Conservation (phyloP, 805 yeast genomes). For the Ogataea methylovora region DNA sequence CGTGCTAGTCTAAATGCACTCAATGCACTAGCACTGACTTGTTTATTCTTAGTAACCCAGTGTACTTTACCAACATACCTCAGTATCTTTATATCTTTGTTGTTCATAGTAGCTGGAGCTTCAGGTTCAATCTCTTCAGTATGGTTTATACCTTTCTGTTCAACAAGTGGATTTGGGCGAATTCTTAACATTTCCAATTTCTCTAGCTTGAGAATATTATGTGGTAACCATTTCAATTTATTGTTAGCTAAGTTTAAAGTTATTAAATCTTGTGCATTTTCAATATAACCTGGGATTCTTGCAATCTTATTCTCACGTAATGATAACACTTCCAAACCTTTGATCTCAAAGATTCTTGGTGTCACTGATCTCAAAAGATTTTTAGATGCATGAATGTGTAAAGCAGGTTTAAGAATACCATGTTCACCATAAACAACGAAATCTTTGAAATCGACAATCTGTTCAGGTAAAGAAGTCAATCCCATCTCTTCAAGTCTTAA, state of each 20-base stretch:
- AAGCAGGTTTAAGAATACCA: conserved; percentile 26
- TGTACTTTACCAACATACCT: conserved; percentile 19
- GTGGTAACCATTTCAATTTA: conserved; percentile 43
- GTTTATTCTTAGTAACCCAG: conserved; percentile 19
- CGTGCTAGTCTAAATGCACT: conserved; percentile 18
- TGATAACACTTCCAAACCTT: conserved; percentile 42
- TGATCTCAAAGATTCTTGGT: conserved; percentile 42
- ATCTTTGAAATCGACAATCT: conserved; percentile 48
- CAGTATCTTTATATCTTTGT: conserved; percentile 4
- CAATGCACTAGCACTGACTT: conserved; percentile 13
- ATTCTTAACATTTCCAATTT: conserved; percentile 38
- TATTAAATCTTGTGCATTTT: conserved; percentile 32
- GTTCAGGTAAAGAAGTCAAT: conserved; percentile 45
- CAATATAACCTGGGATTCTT: conserved; percentile 40
- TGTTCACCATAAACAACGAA: conserved; percentile 35
- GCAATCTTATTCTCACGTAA: conserved; percentile 43
- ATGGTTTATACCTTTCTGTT: conserved; percentile 10
- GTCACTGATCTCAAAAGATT: conserved; percentile 41
- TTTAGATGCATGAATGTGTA: conserved; percentile 44
- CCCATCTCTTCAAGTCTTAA: conserved; percentile 41
- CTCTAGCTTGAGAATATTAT: conserved; percentile 40
- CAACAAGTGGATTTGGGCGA: conserved; percentile 45
- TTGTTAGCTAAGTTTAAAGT: conserved; percentile 47
- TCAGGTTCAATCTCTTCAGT: conserved; percentile 6
- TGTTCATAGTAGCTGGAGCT: conserved; percentile 3